phyloP scores from a whole-genome alignment of 2,329 filamentous ascomycete species.

The Pseudovirgaria hyperparasitica region DNA sequence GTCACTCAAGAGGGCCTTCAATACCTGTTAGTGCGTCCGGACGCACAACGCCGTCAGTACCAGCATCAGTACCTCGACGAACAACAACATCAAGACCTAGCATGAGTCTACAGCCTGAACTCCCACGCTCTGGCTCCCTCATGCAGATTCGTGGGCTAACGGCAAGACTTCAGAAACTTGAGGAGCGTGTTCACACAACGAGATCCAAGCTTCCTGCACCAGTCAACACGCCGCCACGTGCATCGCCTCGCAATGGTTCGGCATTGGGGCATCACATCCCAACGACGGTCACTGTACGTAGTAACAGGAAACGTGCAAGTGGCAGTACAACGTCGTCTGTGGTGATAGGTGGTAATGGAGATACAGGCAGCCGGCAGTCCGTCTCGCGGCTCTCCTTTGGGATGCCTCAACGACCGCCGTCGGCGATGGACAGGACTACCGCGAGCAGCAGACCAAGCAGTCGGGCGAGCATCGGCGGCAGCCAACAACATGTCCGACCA shows the following conservation, averaged over 20 bases:
- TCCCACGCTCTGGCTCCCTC: constrained; percentile 58
- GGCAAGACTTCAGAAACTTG: constrained; percentile 92
- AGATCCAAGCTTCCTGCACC: constrained; percentile 85
- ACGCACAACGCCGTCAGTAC: constrained; percentile 33
- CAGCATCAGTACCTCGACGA: constrained; percentile 12
- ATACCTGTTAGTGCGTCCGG: constrained; percentile 35
- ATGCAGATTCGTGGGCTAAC: constrained; percentile 89
- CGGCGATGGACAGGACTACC: constrained; percentile 14
- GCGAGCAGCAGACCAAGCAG: constrained; percentile 55
- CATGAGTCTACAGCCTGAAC: constrained; percentile 36
- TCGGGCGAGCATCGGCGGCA: constrained; percentile 37
- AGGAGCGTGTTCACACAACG: constrained; percentile 82
- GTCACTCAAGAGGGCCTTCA: constrained; percentile 47
- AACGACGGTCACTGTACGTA: constrained; percentile 48
- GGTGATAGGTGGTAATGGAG: constrained; percentile 11
- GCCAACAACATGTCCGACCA: constrained; percentile 25
- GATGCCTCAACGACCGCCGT: constrained; percentile 23
- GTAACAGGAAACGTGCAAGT: constrained; percentile 52
- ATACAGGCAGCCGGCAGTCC: constrained; percentile 8
- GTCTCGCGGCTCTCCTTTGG: constrained; percentile 40
- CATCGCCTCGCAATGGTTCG: constrained; percentile 56
- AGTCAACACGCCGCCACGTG: constrained; percentile 60
- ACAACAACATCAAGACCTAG: constrained; percentile 27
- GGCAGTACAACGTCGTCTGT: constrained; percentile 36
- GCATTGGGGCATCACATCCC: constrained; percentile 37